Base-by-base conservation (phyloP, 805 yeast species). In the Metschnikowia peoriensis region DNA sequence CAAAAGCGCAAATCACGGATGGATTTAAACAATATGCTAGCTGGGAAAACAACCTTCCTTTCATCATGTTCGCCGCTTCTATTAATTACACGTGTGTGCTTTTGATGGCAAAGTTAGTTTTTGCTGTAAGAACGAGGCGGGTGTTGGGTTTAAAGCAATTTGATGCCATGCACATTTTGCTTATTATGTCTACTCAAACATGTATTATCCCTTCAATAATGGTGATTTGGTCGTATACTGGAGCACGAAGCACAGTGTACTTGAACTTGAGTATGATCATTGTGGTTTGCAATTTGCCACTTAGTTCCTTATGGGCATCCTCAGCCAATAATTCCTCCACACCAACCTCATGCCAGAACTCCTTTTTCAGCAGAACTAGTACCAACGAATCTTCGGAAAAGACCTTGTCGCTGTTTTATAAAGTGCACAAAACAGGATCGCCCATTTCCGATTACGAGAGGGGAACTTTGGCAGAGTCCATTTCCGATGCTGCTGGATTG, bases 271-370 rank as follows among this genome's bases (percentile, higher is more conserved):
- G 89, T 2, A 70, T 82, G 1, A 71, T 88, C 27, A 59, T 90
- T 6, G 84, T 87, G 16, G 86, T 87, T 0, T 64, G 89, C 28
- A 87, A 92, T 4, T 72, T 91, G 49, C 97, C 97, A 0, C 68
- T 92, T 46, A 83, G 96, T 0, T 82, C 96, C 0, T 79, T 91
- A 80, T 91, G 97, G 97, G 96, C 97, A 0, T 73, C 85, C 4
- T 74, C 90, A 2, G 76, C 86, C 1, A 84, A 85, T 60, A 81
- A 80, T 51, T 63, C 76, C 1, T 55, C 63, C 2, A 39, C 37
- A 1, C 66, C 67, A 6, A 57, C 56, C 17, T 64, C 68, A 11
- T 56, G 55, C 17, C 56, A 47, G 34, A 52, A 58, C 46, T 39
- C 54, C 11, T 44, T 58, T 3, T 58, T 59, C 45, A 57, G 59